Percentiles rank a stretch among this genome's conserved stretches.
These are phyloP conservation scores for Phytophthora multivora DNA, from an alignment of 352 stramenopile species.

Conservation along the genomic window DNA sequence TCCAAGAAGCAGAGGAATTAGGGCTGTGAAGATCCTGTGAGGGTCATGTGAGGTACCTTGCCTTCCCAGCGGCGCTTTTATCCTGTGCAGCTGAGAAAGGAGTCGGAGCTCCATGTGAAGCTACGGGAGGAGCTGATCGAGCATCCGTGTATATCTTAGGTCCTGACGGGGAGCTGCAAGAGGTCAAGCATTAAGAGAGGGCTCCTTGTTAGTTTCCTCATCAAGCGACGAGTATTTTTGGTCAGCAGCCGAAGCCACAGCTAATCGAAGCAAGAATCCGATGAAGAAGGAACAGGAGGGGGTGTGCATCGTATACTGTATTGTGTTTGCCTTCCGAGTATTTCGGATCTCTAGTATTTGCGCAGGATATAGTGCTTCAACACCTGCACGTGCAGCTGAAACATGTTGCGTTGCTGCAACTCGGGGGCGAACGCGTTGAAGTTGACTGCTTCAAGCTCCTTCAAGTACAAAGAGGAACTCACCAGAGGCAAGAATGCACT, in stretches of 20 bases:
- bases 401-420: conserved; percentile 58
- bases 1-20: conserved; percentile 75
- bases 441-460: conserved; percentile 70
- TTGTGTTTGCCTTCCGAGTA: conserved; percentile 12
- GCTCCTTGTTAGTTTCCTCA: conserved; percentile 15
- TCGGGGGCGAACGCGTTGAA: conserved; percentile 80
- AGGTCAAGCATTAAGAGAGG: conserved; percentile 5
- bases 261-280: conserved; percentile 25
- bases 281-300: conserved; percentile 27
- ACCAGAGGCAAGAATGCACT: conserved; percentile 79
- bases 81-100: conserved; percentile 1
- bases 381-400: conserved; percentile 69
- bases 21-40: conserved; percentile 5
- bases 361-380: conserved; percentile 83
- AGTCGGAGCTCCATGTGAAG: conserved; percentile 17
- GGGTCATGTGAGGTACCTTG: conserved; percentile 16
- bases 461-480: conserved; percentile 61
- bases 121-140: conserved; percentile 7
- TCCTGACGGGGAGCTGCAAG: conserved; percentile 7
- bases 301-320: conserved; percentile 31
- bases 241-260: conserved; percentile 27
- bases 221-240: conserved; percentile 14
- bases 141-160: conserved; percentile 32
- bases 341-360: conserved; percentile 58
- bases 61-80: conserved; percentile 9